These are phyloP conservation scores for Narthecium ossifragum DNA, from an alignment of 106 monocot genomes.

Conservation along the genomic window DNA sequence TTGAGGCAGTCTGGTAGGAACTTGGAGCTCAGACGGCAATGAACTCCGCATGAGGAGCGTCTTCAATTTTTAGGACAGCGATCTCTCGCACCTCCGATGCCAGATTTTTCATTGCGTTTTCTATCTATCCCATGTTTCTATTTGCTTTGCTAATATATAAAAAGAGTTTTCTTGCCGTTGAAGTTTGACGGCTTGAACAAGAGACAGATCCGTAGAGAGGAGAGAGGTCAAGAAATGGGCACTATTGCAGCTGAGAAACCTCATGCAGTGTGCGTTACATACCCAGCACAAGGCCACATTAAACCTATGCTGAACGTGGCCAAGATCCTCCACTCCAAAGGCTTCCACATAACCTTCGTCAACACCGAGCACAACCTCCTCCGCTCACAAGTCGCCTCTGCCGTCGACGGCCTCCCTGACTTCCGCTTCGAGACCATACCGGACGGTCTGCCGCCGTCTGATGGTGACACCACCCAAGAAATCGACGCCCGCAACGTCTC, in stretches of 20 bases:
- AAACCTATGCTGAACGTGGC: conserved; percentile 1
- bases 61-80: too few relatives aligned
- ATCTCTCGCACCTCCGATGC: too few relatives aligned
- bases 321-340: conserved; percentile 1
- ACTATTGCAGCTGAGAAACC: conserved; percentile 1
- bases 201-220: too few relatives aligned
- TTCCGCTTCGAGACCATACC: conserved; percentile 10
- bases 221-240: too few relatives aligned
- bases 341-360: not conserved
- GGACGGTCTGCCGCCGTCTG: conserved; percentile 9
- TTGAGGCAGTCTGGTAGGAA: too few relatives aligned
- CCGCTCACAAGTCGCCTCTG: not conserved
- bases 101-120: too few relatives aligned
- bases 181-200: too few relatives aligned
- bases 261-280: conserved; percentile 2
- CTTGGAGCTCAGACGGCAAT: too few relatives aligned
- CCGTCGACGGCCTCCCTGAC: not conserved
- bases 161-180: too few relatives aligned
- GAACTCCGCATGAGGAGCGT: too few relatives aligned
- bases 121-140: too few relatives aligned
- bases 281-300: conserved; percentile 1
- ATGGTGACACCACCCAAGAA: conserved; percentile 2
- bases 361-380: not conserved
- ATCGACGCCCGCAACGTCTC: not conserved
- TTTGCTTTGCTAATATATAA: too few relatives aligned